Evolutionary conservation across 1,139 yeast species (phyloP), one percentile per base, ranked within the genome.

Genomic region (Eremothecium gossypii): DNA sequence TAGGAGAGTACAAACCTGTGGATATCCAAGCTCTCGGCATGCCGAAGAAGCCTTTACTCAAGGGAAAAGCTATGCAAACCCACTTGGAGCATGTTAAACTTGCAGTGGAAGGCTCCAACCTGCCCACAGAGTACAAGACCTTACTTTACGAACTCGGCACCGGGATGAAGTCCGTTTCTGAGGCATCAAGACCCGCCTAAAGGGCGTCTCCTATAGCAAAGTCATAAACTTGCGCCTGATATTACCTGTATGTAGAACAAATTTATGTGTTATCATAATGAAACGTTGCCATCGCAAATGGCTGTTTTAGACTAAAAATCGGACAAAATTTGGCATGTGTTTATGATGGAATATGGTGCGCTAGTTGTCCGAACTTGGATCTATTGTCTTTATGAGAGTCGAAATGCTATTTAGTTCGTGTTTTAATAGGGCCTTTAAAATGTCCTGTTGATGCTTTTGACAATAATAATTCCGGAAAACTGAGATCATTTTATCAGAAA

Each of bases 401-500:
- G 27, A 17, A 20, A 43, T 41, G 20, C 38, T 40, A 28, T 37
- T 38, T 10, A 53, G 35, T 38, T 56, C 53, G 30, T 46, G 43
- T 44, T 51, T 58, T 8, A 56, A 40, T 9, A 58, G 33, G 12
- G 50, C 51, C 37, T 60, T 60, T 27, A 45, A 41, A 7, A 60
- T 28, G 11, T 50, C 52, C 8, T 46, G 38, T 8, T 47, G 47
- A 29, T 41, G 44, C 4, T 29, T 41, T 6, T 33, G 34, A 7
- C 33, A 32, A 8, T 49, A 48, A 7, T 43, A 31, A 26, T 44
- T 48, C 14, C 40, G 45, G 17, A 55, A n/a, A 4, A 54, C 35
- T 3, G 46, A 44, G 28, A 42, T 37, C 3, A 59, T 29, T 8
- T 51, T 35, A 9, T 47, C 46, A 4, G 44, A 42, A 11, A 58